Percentiles rank a stretch among this genome's conserved stretches.
These are phyloP conservation scores for Podospora tetraspora DNA, from an alignment of 495 filamentous ascomycete species.

Conservation along the genomic window DNA sequence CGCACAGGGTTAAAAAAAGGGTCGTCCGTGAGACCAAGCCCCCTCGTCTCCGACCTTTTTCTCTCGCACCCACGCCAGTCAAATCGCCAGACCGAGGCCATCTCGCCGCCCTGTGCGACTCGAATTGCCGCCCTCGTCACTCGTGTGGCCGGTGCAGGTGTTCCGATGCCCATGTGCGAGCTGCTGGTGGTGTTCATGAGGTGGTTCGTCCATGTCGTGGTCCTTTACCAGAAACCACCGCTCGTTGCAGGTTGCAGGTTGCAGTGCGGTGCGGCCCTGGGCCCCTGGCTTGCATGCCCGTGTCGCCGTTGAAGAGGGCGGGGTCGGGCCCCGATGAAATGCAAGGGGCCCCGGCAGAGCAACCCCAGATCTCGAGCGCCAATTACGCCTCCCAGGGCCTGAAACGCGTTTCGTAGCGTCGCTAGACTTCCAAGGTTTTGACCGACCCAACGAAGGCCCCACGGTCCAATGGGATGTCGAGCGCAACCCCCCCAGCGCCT, in stretches of 20 bases:
- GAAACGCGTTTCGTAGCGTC: slow-evolving; percentile 1
- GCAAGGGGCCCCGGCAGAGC: slow-evolving; percentile 1
- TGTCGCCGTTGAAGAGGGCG: slow-evolving; percentile 2
- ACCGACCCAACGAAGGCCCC: background rate
- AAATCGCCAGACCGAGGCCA: background rate
- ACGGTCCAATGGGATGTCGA: slow-evolving; percentile 3
- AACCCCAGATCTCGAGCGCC: slow-evolving; percentile 1
- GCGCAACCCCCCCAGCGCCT: slow-evolving; percentile 1
- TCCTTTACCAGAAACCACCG: slow-evolving; percentile 1
- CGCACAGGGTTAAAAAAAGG: slow-evolving; percentile 7
- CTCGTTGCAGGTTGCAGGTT: background rate
- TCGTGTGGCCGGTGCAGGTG: no score
- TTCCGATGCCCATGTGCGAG: background rate
- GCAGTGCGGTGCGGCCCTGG: background rate
- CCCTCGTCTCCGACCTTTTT: background rate
- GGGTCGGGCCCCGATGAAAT: background rate
- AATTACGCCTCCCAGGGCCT: background rate
- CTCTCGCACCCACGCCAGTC: background rate
- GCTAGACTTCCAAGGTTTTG: background rate
- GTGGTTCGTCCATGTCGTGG: background rate
- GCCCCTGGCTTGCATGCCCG: background rate
- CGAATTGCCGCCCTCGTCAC: slow-evolving; percentile 2
- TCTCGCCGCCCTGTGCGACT: background rate
- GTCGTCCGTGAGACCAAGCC: background rate
- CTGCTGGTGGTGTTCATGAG: no score